Percentiles rank a stretch among this genome's conserved stretches.
phyloP scores from a whole-genome alignment of 2,329 filamentous ascomycete genomes.

The Raffaelea ambrosiae region DNA sequence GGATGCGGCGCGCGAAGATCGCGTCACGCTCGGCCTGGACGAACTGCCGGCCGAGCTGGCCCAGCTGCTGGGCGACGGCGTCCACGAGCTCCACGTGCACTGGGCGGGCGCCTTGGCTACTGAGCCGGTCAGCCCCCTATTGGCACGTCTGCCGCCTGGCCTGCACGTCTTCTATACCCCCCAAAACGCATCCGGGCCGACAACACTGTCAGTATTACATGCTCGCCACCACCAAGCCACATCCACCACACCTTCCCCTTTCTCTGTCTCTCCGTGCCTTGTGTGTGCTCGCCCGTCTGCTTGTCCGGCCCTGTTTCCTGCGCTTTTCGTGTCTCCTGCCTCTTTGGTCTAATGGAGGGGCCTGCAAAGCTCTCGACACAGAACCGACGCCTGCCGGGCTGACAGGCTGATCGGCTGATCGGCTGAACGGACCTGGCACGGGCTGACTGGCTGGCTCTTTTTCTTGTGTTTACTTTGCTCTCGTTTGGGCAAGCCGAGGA shows the following conservation, averaged over 20 bases:
- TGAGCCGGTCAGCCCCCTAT: constrained; percentile 58
- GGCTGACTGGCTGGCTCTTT: not conserved
- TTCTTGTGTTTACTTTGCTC: too few relatives aligned
- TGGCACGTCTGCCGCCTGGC: constrained; percentile 68
- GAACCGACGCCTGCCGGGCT: too few relatives aligned
- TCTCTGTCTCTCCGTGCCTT: not conserved
- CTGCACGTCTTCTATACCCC: constrained; percentile 75
- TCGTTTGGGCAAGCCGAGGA: too few relatives aligned
- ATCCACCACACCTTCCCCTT: not conserved
- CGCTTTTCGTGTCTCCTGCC: not conserved
- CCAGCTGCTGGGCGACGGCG: constrained; percentile 47
- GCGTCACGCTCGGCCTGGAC: constrained; percentile 61
- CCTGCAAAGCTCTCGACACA: too few relatives aligned
- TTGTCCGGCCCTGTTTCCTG: not conserved
- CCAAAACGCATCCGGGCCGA: not conserved
- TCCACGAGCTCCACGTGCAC: constrained; percentile 67
- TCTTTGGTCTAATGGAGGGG: too few relatives aligned
- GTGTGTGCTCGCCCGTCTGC: not conserved
- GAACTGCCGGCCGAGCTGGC: constrained; percentile 66
- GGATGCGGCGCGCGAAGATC: constrained; percentile 66
- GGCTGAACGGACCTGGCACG: too few relatives aligned
- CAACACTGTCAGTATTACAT: constrained; percentile 7
- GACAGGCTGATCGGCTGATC: too few relatives aligned
- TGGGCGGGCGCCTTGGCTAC: constrained; percentile 60
- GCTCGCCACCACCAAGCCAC: too few relatives aligned